phyloP scores from a whole-genome alignment of 2,329 filamentous ascomycete genomes.

The Exophiala xenobiotica region DNA sequence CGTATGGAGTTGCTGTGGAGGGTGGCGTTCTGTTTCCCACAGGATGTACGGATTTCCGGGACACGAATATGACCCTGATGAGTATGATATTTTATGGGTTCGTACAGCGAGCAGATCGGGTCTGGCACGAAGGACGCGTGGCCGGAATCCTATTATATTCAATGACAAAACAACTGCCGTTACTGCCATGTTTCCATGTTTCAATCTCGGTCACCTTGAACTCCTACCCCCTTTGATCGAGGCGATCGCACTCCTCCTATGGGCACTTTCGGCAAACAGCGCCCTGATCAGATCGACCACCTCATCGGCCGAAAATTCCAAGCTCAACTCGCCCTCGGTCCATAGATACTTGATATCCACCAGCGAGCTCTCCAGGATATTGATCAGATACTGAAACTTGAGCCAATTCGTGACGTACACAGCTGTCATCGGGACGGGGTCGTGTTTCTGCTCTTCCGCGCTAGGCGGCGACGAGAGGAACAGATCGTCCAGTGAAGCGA shows the following conservation, averaged over 20 bases:
- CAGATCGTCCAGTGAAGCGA: conserved; percentile 57
- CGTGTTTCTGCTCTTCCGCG: conserved; percentile 14
- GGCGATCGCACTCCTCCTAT: conserved; percentile 56
- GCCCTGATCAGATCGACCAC: conserved; percentile 64
- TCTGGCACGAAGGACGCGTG: too few relatives aligned
- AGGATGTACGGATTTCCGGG: too few relatives aligned
- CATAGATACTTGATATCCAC: conserved; percentile 66
- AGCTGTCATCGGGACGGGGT: conserved; percentile 53
- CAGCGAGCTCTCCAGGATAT: conserved; percentile 62
- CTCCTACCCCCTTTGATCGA: conserved; percentile 33
- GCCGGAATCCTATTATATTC: neutral
- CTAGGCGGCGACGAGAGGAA: conserved; percentile 46
- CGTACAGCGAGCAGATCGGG: too few relatives aligned
- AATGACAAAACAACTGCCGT: too few relatives aligned
- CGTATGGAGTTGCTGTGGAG: too few relatives aligned
- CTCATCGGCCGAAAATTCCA: conserved; percentile 63
- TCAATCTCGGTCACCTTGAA: conserved; percentile 10
- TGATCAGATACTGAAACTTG: conserved; percentile 63
- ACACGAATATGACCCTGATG: too few relatives aligned
- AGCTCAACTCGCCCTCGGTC: conserved; percentile 61
- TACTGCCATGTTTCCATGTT: too few relatives aligned
- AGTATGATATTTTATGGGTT: too few relatives aligned
- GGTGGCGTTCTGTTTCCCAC: too few relatives aligned
- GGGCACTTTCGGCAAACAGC: conserved; percentile 62
- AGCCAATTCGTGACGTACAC: conserved; percentile 64